Base-by-base conservation (phyloP, 495 filamentous ascomycete species). In the Penicillium fimorum region DNA sequence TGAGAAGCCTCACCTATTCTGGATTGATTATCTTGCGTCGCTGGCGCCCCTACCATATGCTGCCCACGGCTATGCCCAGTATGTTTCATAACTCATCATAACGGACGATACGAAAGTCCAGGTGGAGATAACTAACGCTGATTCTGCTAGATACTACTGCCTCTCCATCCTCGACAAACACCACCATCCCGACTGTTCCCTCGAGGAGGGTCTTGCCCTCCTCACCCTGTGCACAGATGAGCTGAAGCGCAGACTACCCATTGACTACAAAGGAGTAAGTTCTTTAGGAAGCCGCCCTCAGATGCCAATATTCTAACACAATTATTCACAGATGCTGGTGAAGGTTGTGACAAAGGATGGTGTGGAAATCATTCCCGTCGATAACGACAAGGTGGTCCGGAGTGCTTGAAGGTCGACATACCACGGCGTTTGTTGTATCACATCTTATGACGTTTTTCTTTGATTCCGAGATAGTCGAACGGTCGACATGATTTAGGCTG, bases 11-110 rank as follows among this genome's bases (percentile, higher is more conserved):
- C 86, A 85, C 66, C 77, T 98, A 55, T 96, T 93, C 84, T 98
- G 94, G 94, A 81, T 96, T 56, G 94, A 98, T 72, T 97, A 97
- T 71, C 83, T 98, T 69, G 94, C 94, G 49, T 86, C 92, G 38
- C 76, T 91, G 68, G 94, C 92, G 2, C 79, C 84, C 13, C 78
- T 97, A 30, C 94, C 94, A 59, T 98, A 98, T 71, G 95, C 94
- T 25, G 94, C 95, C 44, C 94, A 98, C 63, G 94, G 94, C 55
- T 98, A 98, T 75, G 95, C 94, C 33, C 94, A 98, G 86, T 93
- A 87, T 55, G 90, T 84, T 56, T 49, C 57, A 55, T 58, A 18
- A 33, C 17, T 24, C 17, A 22, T 35, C 0, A 45, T 56, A 38
- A 5, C 30, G 11, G n/a, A 29, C 54, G 43, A 25, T 7, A 24